Conservation (phyloP, 2,329 filamentous ascomycete genomes). For the Pseudopithomyces maydicus region DNA sequence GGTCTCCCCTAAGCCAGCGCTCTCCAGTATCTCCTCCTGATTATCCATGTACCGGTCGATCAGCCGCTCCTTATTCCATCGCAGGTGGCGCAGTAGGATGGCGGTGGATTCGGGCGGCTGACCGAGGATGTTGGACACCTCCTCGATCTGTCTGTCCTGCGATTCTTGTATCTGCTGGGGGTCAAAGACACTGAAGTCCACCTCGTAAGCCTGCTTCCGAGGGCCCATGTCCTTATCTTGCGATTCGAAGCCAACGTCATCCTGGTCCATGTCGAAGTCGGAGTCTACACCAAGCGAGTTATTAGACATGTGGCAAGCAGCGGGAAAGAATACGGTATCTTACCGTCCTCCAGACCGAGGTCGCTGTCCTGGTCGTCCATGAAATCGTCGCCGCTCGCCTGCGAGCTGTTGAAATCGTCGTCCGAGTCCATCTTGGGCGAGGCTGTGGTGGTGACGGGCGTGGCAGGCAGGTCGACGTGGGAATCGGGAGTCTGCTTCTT, state of each 20-base stretch:
- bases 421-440: conserved; percentile 84
- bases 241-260: conserved; percentile 64
- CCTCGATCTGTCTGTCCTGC: conserved; percentile 83
- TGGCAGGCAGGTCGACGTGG: conserved; percentile 32
- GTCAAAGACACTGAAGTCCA: conserved; percentile 80
- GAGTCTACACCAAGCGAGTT: conserved; percentile 49
- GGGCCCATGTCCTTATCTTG: conserved; percentile 76
- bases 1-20: conserved; percentile 74
- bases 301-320: conserved; percentile 13
- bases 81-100: conserved; percentile 84
- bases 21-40: conserved; percentile 77
- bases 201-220: conserved; percentile 76
- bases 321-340: conserved; percentile 11
- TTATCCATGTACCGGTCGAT: conserved; percentile 97
- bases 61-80: conserved; percentile 95
- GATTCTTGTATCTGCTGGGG: conserved; percentile 82
- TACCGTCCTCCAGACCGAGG: conserved; percentile 54
- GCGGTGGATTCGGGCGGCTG: conserved; percentile 88
- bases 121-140: conserved; percentile 90
- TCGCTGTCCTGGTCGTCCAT: conserved; percentile 80
- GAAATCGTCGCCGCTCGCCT: conserved; percentile 77
- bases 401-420: conserved; percentile 86
- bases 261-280: conserved; percentile 62
- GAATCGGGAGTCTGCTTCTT: conserved; percentile 36
- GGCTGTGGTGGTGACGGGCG: conserved; percentile 39